A percentile compares a stretch with the other conserved stretches of the same genome.
These are phyloP conservation scores for Colletotrichum lindemuthianum DNA, from an alignment of 2,329 filamentous ascomycete genomes.

Conservation along the genomic window DNA sequence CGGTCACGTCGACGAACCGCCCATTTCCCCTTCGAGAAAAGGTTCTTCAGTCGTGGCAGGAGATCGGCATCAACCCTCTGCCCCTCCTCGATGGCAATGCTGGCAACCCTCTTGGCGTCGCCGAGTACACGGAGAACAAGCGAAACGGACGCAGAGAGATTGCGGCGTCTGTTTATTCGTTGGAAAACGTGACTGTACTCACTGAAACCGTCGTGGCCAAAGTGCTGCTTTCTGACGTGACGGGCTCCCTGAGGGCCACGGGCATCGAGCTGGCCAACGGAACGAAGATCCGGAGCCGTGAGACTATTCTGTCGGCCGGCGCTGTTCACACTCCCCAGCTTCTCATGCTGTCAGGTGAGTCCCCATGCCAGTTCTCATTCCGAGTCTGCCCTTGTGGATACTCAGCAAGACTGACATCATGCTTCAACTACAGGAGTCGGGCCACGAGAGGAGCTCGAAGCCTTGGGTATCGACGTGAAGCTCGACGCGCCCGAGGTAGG, in stretches of 20 bases:
- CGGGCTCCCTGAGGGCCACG: conserved; percentile 35
- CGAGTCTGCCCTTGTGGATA: too few relatives aligned
- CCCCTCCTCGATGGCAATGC: conserved; percentile 42
- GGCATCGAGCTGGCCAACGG: conserved; percentile 44
- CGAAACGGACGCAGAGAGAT: conserved; percentile 40
- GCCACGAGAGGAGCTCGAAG: conserved; percentile 50
- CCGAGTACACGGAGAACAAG: conserved; percentile 43
- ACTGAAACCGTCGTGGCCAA: conserved; percentile 40
- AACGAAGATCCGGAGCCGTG: conserved; percentile 41
- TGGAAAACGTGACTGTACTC: conserved; percentile 42
- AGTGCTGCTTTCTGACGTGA: conserved; percentile 26
- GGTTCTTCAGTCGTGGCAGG: conserved; percentile 50
- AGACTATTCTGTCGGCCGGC: conserved; percentile 56
- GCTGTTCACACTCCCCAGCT: conserved; percentile 63
- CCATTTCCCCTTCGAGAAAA: conserved; percentile 50
- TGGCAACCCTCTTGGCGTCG: conserved; percentile 46
- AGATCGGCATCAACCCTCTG: conserved; percentile 48
- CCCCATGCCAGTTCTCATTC: accelerated
- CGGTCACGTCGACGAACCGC: conserved; percentile 45
- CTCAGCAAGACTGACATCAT: background rate
- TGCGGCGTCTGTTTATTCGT: conserved; percentile 39
- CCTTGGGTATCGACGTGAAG: conserved; percentile 52
- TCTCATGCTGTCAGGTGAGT: conserved; percentile 54
- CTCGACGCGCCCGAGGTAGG: conserved; percentile 59
- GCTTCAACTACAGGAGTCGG: conserved; percentile 52